Evolutionary conservation across 805 yeast species (phyloP).

Genomic region (Candida golubevii): DNA sequence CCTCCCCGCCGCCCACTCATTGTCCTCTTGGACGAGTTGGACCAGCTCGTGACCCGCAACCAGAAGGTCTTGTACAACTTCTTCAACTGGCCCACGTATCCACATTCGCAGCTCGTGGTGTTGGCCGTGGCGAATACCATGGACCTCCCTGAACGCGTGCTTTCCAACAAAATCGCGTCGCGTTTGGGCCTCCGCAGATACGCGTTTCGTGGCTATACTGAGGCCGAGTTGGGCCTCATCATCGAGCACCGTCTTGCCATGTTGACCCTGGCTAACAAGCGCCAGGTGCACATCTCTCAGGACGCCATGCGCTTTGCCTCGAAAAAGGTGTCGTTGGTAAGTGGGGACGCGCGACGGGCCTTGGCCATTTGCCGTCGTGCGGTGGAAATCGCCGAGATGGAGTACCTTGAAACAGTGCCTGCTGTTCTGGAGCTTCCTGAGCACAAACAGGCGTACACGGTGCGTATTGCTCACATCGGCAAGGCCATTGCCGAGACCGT

Average conservation of each 20-base stretch:
- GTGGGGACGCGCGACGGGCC: conserved; percentile 96
- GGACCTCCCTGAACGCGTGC: conserved; percentile 89
- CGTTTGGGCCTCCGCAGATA: conserved; percentile 85
- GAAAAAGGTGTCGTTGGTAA: conserved; percentile 90
- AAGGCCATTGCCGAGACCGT: conserved; percentile 78
- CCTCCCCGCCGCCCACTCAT: conserved; percentile 50
- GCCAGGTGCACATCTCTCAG: conserved; percentile 45
- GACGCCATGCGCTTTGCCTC: conserved; percentile 92
- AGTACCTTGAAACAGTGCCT: conserved; percentile 36
- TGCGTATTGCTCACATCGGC: conserved; percentile 70
- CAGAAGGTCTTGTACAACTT: conserved; percentile 91
- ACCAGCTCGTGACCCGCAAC: conserved; percentile 78
- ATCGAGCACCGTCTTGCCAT: conserved; percentile 63
- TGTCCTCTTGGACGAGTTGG: conserved; percentile 85
- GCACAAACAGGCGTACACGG: conserved; percentile 44
- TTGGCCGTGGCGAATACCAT: conserved; percentile 95
- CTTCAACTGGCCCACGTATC: conserved; percentile 94
- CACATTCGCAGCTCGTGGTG: conserved; percentile 74
- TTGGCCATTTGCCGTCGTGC: conserved; percentile 84
- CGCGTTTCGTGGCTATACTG: conserved; percentile 85
- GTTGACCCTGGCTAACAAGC: conserved; percentile 30
- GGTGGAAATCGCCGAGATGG: conserved; percentile 77
- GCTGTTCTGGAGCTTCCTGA: conserved; percentile 6
- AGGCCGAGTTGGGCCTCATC: conserved; percentile 69
- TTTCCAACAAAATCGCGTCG: conserved; percentile 86